A percentile compares a stretch with the other conserved stretches of the same genome.
Evolutionary conservation across 352 stramenopile species (phyloP).

Genomic region (Globisporangium emineosum): DNA sequence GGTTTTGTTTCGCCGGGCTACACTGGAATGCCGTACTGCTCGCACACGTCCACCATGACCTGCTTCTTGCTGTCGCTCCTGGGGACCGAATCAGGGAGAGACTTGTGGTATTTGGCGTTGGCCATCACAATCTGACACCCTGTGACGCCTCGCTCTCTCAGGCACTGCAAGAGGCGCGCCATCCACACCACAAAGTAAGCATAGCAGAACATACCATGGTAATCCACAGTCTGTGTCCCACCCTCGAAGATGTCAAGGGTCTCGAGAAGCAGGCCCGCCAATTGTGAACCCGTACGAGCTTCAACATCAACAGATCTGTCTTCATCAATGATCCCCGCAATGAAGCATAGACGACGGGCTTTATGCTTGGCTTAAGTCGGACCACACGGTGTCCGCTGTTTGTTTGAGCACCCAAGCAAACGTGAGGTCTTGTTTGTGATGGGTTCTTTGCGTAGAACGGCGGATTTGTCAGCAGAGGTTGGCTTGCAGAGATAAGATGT

Average conservation of each 20-base stretch:
- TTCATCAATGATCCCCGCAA: neutral
- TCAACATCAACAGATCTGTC: neutral
- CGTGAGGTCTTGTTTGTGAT: no score
- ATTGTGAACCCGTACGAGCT: neutral
- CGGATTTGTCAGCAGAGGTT: no score
- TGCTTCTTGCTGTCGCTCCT: neutral
- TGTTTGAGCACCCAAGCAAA: no score
- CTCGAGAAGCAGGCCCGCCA: conserved; percentile 12
- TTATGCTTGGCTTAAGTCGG: neutral
- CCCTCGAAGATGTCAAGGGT: conserved; percentile 34
- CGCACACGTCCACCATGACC: neutral
- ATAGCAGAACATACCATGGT: conserved; percentile 24
- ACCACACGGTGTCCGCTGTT: no score
- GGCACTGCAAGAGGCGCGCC: neutral
- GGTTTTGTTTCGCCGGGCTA: neutral
- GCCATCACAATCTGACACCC: conserved; percentile 17
- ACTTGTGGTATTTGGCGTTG: conserved; percentile 25
- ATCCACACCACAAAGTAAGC: conserved; percentile 22
- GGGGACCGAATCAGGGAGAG: conserved; percentile 6
- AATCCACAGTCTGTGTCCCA: conserved; percentile 23
- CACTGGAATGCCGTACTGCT: neutral
- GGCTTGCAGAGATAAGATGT: no score
- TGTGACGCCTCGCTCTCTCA: neutral
- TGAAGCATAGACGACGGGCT: neutral
- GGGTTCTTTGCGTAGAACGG: no score